Conservation (phyloP, 23 red algal genomes). For the Gracilariopsis chorda region DNA sequence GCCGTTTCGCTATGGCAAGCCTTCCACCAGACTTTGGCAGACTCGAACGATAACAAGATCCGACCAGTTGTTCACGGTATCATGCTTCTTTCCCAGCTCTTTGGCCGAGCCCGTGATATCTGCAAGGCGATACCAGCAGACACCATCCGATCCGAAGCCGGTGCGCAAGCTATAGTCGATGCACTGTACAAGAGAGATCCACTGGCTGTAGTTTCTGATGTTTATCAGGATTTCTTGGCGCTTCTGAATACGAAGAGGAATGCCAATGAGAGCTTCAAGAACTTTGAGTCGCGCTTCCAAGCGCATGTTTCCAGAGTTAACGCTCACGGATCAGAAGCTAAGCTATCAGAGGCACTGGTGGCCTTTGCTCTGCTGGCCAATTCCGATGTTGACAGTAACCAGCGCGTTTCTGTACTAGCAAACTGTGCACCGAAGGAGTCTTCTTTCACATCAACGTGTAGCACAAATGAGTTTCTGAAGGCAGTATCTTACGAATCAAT, state of each 20-base stretch:
- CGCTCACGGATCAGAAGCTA: background rate
- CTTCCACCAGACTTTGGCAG: background rate
- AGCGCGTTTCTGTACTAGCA: background rate
- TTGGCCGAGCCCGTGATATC: background rate
- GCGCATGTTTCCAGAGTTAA: background rate
- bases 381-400: background rate
- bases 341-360: background rate
- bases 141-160: background rate
- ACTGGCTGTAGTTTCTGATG: background rate
- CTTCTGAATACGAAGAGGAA: background rate
- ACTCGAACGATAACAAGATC: background rate
- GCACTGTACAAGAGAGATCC: background rate
- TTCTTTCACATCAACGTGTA: background rate
- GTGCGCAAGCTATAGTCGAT: background rate
- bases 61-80: background rate
- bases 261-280: background rate
- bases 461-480: background rate
- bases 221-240: background rate
- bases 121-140: background rate
- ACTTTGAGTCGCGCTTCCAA: background rate
- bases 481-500: background rate
- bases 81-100: background rate
- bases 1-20: background rate
- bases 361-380: background rate
- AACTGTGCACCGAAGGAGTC: background rate